Base-by-base conservation (phyloP, 768 basidiomycete species). In the Suillus subluteus region DNA sequence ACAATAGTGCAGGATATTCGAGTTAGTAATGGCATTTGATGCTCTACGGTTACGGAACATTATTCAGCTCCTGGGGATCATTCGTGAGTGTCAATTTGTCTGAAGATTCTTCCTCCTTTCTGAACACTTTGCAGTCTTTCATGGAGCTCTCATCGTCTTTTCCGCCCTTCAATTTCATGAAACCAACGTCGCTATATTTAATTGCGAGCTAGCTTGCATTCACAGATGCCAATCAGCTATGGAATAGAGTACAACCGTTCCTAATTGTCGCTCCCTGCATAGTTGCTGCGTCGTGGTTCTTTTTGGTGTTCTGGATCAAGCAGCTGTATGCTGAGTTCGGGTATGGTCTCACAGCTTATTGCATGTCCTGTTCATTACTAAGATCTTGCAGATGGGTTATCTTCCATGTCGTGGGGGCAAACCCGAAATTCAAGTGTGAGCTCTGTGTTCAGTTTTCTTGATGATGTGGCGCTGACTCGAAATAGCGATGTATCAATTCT, bases 341-440 rank as follows among this genome's bases (percentile, higher is more conserved):
- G 93, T 94, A 75, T 63, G 88, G 7, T 63, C 11, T 4, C 46
- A n/a, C 21, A n/a, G 40, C 12, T 7, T 41, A 32, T 40, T 58
- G 12, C 15, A 5, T 12, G 32, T 64, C 21, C n/a, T 21, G 48
- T 62, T 68, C 48, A 70, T 66, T 59, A 55, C n/a, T 52, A 9
- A 65, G 11, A 62, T 62, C 35, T 41, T 15, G 16, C 68, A 94
- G 93, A 54, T 95, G 94, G 94, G 92, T 91, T 48, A 91, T 95
- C 73, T 95, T 95, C 82, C 94, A 94, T 73, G 88, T 92, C 43
- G 92, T 95, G 26, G 93, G 92, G 40, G 94, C 94, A 43, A 92
- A 94, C 71, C 91, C 91, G 12, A 90, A 83, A 71, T 88, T 92
- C 86, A 95, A 94, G 79, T 85, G 94, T 93, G 68, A 65, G 87